Evolutionary conservation across 495 filamentous ascomycete genomes (phyloP), one percentile per base, ranked within the genome.

Genomic region (Letharia lupina): DNA sequence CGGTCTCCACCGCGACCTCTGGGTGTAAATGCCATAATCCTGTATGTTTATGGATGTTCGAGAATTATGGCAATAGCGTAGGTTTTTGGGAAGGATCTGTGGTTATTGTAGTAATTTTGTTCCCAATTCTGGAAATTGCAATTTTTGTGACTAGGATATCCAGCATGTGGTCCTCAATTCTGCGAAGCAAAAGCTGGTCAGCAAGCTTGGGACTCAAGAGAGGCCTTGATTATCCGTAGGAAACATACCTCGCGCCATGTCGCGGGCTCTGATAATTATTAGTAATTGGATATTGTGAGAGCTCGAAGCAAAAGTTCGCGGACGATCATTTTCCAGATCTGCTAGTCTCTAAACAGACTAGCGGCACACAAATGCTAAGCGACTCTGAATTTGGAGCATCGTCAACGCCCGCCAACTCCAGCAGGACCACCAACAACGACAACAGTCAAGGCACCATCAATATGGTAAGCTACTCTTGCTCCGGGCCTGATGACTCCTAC

Each of bases 381-480:
- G 63, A 66, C 60, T 37, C 63, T 39, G 31, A 66, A 69, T 62
- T 61, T 69, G 31, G 33, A 59, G 16, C 40, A 70, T 68, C 52
- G 39, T 33, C 15, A 54, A 62, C 39, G 31, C 39, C 60, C 9
- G 44, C 62, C 35, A 33, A 61, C 44, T 56, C 6, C 40, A 62
- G 58, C 57, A 37, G 61, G 23, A 54, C 40, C 16, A 62, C 31
- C 41, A 48, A 39, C 66, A 60, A 59, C 60, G 50, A 62, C 58
- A 39, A 65, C 37, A 41, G 50, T 41, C 35, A 41, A 63, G n/a
- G 56, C 39, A 65, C 37, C 18, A 39, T 73, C 80, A 83, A 81
- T 79, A 83, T 83, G 81, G 81, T 83, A 76, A 82, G 81, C 79
- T 54, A 62, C 31, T 20, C 33, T 3, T 3, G 13, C 18, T 41